Evolutionary conservation across 306 rosid genomes (phyloP), one percentile per base, ranked within the genome.

Genomic region (Castanopsis chinensis): DNA sequence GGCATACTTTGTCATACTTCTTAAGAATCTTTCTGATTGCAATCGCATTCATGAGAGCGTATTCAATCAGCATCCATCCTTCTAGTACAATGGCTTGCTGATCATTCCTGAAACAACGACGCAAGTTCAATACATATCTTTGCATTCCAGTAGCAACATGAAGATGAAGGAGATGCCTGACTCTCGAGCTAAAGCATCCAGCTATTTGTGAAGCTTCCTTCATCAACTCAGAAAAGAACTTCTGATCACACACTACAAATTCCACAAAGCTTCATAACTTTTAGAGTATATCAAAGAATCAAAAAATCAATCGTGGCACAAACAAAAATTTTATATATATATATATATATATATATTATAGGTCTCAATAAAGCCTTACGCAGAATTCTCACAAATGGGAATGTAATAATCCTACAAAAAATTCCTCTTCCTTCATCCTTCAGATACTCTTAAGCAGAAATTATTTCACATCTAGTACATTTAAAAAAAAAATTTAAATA

Each of bases 1-100:
- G 75, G 70, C 91, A 76, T 90, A 91, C 97, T 71, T 94, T 94
- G 83, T 94, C 99, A 81, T 94, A 92, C 80, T 94, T 94, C 91
- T 91, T 89, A 56, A 94, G 99, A 80, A 94, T 94, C 80, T 94
- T 94, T 86, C 94, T 86, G 80, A 94, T 83, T 4, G 98, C 97
- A 74, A 90, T 87, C 41, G 94, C 90, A 59, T 94, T 94, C 98
- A 94, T 94, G 0, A 91, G 81, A 74, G 88, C 88, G 83, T 94
- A 92, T 87, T 92, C 93, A 41, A 94, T 86, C 78, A 94, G 76
- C 89, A 85, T 86, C 79, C 76, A 85, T 72, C 97, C 97, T 85
- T 91, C 88, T 87, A 88, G 90, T 21, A 61, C 88, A 85, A 94
- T 74, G 37, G 84, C 53, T 75, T 83, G 85, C 78, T 79, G 80